Evolutionary conservation across 2,329 filamentous ascomycete genomes (phyloP), one percentile per base, ranked within the genome.

Genomic region (Alternaria longipes): DNA sequence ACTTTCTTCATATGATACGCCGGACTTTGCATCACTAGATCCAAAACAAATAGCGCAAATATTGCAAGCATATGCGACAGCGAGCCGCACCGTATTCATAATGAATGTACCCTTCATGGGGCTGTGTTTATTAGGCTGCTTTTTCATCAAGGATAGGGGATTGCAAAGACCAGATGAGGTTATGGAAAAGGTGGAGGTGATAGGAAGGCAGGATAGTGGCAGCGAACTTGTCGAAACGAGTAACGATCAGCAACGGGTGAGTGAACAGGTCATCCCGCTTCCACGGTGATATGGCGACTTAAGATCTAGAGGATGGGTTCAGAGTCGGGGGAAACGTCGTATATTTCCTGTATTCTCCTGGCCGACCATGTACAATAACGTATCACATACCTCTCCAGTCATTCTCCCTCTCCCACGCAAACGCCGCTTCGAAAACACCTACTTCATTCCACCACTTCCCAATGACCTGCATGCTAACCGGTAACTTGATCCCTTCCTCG

Each of bases 401-500:
- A 65, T 81, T 81, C 1, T 61, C 71, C 40, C 67, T 72, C 70
- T 85, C 84, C 81, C 83, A 85, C 11, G 81, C 82, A 70, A 80
- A 79, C 3, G 79, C 84, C 12, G 80, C 79, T 22, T 74, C 70
- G 3, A 84, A 72, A 6, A 86, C 75, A 52, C 74, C 80, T 58
- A 81, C 78, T 62, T 87, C 85, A n/a, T 80, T 78, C 81, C 83
- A 86, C 64, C 81, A 76, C 5, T 78, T 83, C 0, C 84, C 85
- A 12, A 87, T 82, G 49, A 88, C 80, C 66, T 88, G 85, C 79
- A 87, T 80, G 0, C 85, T 84, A 0, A 86, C 83, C 0, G 85
- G 85, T 20, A 87, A 67, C 56, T 68, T 78, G 0, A 68, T 64
- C 8, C 69, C 54, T 11, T 61, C 60, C 4, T 63, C 63, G 1